These are phyloP conservation scores for Claviceps sp. DNA, from an alignment of 2,329 filamentous ascomycete genomes.

Conservation along the genomic window DNA sequence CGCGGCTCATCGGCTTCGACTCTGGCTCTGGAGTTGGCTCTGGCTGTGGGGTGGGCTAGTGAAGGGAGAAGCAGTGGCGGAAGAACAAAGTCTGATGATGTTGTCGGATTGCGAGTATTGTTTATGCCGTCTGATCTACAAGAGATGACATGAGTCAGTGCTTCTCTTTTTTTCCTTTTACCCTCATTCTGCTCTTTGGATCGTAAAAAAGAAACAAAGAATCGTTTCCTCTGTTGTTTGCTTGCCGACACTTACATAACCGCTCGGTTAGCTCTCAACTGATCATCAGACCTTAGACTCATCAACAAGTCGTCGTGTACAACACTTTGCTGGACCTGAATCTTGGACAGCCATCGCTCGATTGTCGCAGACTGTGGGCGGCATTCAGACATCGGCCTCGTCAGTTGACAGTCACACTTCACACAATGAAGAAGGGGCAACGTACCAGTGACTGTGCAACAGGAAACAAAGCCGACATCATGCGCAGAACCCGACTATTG, in stretches of 20 bases:
- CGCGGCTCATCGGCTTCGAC: background rate
- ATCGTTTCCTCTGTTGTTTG: background rate
- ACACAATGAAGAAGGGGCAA: background rate
- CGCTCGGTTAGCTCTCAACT: constrained; percentile 10
- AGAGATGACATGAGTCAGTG: background rate
- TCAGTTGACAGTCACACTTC: background rate
- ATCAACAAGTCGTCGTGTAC: constrained; percentile 10
- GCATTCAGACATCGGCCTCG: background rate
- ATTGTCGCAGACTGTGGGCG: constrained; percentile 21
- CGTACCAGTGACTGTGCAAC: constrained; percentile 26
- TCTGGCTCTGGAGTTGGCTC: constrained; percentile 2
- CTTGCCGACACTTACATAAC: constrained; percentile 8
- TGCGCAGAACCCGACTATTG: constrained; percentile 22
- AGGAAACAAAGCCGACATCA: constrained; percentile 25
- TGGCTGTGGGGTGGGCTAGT: constrained; percentile 9
- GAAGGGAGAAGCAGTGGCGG: constrained; percentile 13
- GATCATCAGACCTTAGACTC: constrained; percentile 11
- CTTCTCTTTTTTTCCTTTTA: background rate
- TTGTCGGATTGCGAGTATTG: constrained; percentile 5
- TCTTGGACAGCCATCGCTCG: constrained; percentile 25
- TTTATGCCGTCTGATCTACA: constrained; percentile 8
- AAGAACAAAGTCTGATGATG: constrained; percentile 9
- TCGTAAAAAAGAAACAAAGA: too few species aligned
- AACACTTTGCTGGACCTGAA: constrained; percentile 21
- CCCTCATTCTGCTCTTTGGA: too few species aligned